These are phyloP conservation scores for Zizania palustris DNA, from an alignment of 202 grass and related monocot genomes.

Conservation along the genomic window DNA sequence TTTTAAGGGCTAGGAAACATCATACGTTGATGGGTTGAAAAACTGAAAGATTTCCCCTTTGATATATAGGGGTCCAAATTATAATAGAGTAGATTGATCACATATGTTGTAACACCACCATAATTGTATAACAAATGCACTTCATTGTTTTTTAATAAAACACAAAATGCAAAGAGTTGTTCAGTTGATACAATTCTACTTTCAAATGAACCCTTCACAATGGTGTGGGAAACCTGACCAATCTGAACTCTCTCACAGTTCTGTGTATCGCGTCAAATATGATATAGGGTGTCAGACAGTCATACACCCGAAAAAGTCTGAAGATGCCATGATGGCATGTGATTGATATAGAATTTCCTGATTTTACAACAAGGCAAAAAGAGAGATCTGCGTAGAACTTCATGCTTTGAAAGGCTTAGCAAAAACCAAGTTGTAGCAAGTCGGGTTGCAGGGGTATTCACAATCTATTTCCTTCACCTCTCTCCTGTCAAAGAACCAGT, in stretches of 20 bases:
- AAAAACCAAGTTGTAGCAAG: slow-evolving; percentile 65
- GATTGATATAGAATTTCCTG: neutral
- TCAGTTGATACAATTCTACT: neutral
- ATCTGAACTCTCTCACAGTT: neutral
- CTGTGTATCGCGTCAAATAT: neutral
- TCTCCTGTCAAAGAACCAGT: slow-evolving; percentile 75
- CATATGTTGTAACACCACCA: neutral
- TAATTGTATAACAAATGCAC: neutral
- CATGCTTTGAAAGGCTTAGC: slow-evolving; percentile 49
- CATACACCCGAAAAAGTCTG: neutral
- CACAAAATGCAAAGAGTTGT: neutral
- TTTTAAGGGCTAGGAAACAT: neutral
- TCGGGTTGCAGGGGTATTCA: slow-evolving; percentile 74
- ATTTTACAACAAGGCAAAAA: slow-evolving; percentile 14
- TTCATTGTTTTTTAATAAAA: neutral
- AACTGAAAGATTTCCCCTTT: neutral
- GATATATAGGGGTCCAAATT: neutral
- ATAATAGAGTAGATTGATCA: neutral
- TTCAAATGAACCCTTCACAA: neutral
- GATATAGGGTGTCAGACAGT: neutral
- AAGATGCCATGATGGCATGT: neutral
- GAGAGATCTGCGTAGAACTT: neutral
- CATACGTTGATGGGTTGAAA: neutral
- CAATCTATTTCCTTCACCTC: slow-evolving; percentile 73
- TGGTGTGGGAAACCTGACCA: neutral